Percentiles rank a stretch among this genome's conserved stretches.
Conservation (phyloP, 768 basidiomycete species). For the Agrocybe pediades region DNA sequence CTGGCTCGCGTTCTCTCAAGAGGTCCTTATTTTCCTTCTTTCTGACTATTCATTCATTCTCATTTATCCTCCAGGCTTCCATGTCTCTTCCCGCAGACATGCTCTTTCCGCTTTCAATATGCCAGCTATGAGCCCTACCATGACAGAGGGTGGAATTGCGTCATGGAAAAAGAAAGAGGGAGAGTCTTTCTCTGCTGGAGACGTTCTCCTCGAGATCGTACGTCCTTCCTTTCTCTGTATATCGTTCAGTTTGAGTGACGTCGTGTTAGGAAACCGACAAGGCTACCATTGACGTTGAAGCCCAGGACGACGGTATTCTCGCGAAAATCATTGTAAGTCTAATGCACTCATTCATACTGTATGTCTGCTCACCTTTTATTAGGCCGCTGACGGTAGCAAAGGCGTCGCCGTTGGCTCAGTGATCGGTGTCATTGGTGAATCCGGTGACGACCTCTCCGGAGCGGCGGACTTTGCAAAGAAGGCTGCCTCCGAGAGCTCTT, state of each 20-base stretch:
- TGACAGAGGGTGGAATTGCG: slow-evolving; percentile 99
- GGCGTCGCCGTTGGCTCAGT: slow-evolving; percentile 81
- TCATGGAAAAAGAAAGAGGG: slow-evolving; percentile 98
- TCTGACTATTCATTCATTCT: background rate
- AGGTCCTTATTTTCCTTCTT: slow-evolving; percentile 45
- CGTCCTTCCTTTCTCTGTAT: slow-evolving; percentile 26
- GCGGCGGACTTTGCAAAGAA: slow-evolving; percentile 51
- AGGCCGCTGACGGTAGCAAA: slow-evolving; percentile 88
- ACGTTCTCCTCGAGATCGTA: slow-evolving; percentile 96
- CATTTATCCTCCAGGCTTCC: slow-evolving; percentile 59
- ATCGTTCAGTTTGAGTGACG: slow-evolving; percentile 15
- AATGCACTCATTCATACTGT: background rate
- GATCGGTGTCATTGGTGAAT: slow-evolving; percentile 92
- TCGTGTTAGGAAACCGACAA: slow-evolving; percentile 93
- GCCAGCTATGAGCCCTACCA: slow-evolving; percentile 99
- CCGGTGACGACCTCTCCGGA: slow-evolving; percentile 91
- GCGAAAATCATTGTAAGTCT: slow-evolving; percentile 92
- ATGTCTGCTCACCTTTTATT: slow-evolving; percentile 4
- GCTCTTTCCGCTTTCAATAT: slow-evolving; percentile 89
- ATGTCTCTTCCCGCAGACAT: slow-evolving; percentile 75
- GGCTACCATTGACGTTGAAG: slow-evolving; percentile 99
- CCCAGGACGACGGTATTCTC: slow-evolving; percentile 95
- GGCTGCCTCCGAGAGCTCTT: slow-evolving; percentile 44
- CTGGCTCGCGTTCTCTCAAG: slow-evolving; percentile 68
- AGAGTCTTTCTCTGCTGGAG: slow-evolving; percentile 84